phyloP scores from a whole-genome alignment of 768 basidiomycete species.

The Suillus bovinus region DNA sequence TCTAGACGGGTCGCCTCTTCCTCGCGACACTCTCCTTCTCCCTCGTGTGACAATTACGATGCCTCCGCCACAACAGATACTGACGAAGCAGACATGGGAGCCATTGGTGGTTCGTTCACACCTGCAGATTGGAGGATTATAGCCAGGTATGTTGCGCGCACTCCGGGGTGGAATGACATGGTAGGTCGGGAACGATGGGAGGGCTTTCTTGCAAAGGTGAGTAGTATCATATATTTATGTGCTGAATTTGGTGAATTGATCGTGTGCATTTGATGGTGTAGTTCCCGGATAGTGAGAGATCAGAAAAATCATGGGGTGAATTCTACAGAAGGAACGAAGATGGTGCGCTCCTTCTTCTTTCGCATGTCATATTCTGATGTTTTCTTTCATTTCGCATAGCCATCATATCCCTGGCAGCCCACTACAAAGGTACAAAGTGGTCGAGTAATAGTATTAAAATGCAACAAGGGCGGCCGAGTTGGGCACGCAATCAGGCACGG shows the following conservation, averaged over 20 bases:
- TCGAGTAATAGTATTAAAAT: constrained; percentile 13
- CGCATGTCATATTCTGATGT: constrained; percentile 6
- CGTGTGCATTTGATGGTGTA: constrained; percentile 22
- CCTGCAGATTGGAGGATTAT: constrained; percentile 63
- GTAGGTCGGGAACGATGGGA: constrained; percentile 53
- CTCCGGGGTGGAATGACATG: constrained; percentile 45
- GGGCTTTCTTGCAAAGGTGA: constrained; percentile 51
- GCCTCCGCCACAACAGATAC: constrained; percentile 26
- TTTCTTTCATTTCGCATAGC: constrained; percentile 13
- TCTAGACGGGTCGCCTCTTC: not conserved
- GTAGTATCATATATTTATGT: constrained; percentile 14
- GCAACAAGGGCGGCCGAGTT: constrained; percentile 25
- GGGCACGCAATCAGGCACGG: constrained; percentile 19
- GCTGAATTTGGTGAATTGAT: not conserved
- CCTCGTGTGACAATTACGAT: constrained; percentile 12
- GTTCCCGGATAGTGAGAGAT: constrained; percentile 50
- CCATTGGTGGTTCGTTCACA: constrained; percentile 47
- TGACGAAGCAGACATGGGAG: constrained; percentile 49
- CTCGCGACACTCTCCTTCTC: not conserved
- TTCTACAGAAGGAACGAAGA: constrained; percentile 54
- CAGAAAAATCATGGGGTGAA: constrained; percentile 60
- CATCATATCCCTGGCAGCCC: constrained; percentile 27
- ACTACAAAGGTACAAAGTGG: constrained; percentile 19
- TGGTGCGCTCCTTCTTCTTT: constrained; percentile 36
- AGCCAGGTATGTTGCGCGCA: constrained; percentile 57